phyloP scores from a whole-genome alignment of 768 basidiomycete species.

The Chalciporus sphaerocephalus region DNA sequence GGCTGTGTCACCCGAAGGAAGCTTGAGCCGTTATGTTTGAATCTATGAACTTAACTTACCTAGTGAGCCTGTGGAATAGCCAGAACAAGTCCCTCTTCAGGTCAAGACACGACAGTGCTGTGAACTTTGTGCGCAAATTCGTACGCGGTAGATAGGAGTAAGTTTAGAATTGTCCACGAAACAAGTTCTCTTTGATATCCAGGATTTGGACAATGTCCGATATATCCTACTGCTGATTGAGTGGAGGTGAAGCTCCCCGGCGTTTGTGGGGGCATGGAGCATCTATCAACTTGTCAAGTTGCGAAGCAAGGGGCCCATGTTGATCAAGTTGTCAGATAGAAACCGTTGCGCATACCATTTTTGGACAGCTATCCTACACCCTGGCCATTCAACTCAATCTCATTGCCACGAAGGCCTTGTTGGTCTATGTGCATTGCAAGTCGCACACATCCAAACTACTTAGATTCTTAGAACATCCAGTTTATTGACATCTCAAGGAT shows the following conservation, averaged over 20 bases:
- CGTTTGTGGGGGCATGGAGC: no score
- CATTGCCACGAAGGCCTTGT: no score
- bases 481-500: background rate
- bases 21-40: background rate
- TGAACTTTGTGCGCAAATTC: no score
- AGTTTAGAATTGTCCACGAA: background rate
- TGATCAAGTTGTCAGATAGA: no score
- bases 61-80: background rate
- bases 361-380: background rate
- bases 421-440: no score
- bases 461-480: background rate
- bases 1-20: background rate
- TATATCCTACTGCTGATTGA: no score
- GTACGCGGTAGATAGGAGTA: background rate
- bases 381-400: no score
- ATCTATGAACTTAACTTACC: background rate
- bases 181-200: background rate
- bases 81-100: background rate
- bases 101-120: background rate
- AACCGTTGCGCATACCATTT: slow-evolving; percentile 1
- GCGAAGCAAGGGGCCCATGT: no score
- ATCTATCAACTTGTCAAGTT: no score
- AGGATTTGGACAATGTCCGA: no score
- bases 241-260: no score
- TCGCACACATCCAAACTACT: no score